A percentile compares a stretch with the other conserved stretches of the same genome.
Evolutionary conservation across 495 filamentous ascomycete genomes (phyloP).

Genomic region (Tuber magnatum): DNA sequence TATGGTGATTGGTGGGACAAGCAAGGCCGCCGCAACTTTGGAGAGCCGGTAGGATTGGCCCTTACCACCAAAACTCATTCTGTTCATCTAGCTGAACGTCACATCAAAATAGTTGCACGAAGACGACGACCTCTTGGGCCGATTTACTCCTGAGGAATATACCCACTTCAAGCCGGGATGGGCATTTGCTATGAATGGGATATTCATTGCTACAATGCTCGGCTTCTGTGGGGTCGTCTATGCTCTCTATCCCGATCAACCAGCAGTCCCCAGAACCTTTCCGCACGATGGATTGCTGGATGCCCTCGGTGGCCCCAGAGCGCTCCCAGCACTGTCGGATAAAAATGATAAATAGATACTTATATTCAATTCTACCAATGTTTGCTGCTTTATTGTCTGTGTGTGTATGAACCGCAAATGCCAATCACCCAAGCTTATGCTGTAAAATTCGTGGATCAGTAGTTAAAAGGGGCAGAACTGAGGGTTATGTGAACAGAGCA

Average conservation of each 20-base stretch:
- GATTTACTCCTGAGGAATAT: constrained; percentile 85
- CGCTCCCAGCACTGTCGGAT: constrained; percentile 25
- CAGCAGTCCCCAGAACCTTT: constrained; percentile 67
- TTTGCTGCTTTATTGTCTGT: not conserved
- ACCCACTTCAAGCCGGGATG: constrained; percentile 68
- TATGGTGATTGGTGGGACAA: constrained; percentile 95
- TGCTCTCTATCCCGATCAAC: constrained; percentile 76
- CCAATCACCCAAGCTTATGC: not conserved
- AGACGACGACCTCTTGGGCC: constrained; percentile 89
- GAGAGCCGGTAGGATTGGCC: constrained; percentile 56
- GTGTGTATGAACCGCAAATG: not conserved
- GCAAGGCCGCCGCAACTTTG: constrained; percentile 91
- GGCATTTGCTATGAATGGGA: constrained; percentile 64
- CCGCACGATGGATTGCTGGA: constrained; percentile 68
- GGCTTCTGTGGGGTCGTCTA: constrained; percentile 65
- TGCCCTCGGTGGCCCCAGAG: constrained; percentile 65
- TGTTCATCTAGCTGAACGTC: constrained; percentile 13
- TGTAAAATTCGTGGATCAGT: not conserved
- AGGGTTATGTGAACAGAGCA: not conserved
- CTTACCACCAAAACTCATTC: not conserved
- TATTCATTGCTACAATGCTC: constrained; percentile 63
- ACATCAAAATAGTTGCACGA: constrained; percentile 58
- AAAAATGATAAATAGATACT: constrained; percentile 10
- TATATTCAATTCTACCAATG: not conserved
- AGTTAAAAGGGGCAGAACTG: not conserved